A percentile compares a stretch with the other conserved stretches of the same genome.
phyloP scores from a whole-genome alignment of 306 rosid species.

The Adenanthera pavonina region DNA sequence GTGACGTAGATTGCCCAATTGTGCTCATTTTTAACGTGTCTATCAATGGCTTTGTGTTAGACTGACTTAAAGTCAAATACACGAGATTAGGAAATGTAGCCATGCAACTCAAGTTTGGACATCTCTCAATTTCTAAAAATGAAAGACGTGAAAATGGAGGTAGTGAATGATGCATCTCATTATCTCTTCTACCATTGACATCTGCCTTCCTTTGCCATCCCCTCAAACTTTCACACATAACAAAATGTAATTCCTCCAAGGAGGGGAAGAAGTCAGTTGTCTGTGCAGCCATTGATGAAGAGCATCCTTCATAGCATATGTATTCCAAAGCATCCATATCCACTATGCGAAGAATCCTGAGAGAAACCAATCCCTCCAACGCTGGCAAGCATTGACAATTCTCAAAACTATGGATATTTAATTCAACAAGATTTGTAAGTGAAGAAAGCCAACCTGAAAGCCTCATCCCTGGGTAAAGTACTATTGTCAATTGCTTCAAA shows the following conservation, averaged over 20 bases:
- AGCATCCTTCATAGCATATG: background rate
- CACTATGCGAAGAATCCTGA: accelerated
- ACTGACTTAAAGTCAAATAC: accelerated
- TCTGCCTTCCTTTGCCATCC: constrained; percentile 1
- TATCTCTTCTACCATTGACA: background rate
- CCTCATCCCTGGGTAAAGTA: background rate
- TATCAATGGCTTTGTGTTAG: background rate
- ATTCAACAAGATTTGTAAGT: background rate
- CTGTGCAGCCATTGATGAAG: background rate
- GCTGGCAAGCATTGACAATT: background rate
- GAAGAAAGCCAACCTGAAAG: background rate
- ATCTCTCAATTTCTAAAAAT: background rate
- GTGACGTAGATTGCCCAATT: background rate
- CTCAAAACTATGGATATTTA: accelerated
- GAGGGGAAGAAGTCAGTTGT: background rate
- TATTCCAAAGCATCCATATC: background rate
- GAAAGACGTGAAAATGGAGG: constrained; percentile 10
- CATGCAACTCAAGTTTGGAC: background rate
- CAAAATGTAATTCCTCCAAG: background rate
- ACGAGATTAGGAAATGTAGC: constrained; percentile 11
- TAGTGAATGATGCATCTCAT: background rate
- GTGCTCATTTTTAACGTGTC: background rate
- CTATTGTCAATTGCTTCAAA: background rate
- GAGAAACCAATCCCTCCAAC: background rate
- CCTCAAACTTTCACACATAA: background rate